A percentile compares a stretch with the other conserved stretches of the same genome.
Evolutionary conservation across 257 asterid genomes (phyloP).

Genomic region (Nemophila menziesii): DNA sequence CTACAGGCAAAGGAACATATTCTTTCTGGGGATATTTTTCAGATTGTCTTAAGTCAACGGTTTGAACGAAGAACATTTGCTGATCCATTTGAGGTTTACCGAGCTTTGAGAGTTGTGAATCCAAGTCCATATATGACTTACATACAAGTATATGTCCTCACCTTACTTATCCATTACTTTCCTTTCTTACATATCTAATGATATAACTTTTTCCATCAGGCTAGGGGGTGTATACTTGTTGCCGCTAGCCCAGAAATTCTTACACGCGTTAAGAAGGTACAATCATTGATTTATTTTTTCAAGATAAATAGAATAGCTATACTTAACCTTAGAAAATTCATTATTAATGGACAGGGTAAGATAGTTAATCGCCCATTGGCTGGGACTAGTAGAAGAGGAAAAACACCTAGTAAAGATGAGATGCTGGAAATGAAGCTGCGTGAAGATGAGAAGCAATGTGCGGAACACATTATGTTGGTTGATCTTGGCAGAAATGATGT

Average conservation of each 20-base stretch:
- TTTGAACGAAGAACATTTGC: conserved; percentile 82
- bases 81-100: conserved; percentile 81
- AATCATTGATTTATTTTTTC: conserved; percentile 5
- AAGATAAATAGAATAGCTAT: not conserved
- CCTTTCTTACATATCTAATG: conserved; percentile 1
- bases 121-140: conserved; percentile 93
- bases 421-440: conserved; percentile 48
- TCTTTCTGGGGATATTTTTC: conserved; percentile 75
- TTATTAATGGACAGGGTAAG: conserved; percentile 37
- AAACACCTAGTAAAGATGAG: conserved; percentile 46
- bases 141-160: conserved; percentile 48
- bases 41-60: conserved; percentile 78
- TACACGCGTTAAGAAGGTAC: conserved; percentile 61
- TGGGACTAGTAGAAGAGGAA: conserved; percentile 76
- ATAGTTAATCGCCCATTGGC: conserved; percentile 74
- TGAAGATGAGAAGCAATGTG: conserved; percentile 64
- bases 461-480: conserved; percentile 80
- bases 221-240: conserved; percentile 75
- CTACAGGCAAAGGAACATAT: conserved; percentile 79
- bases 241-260: conserved; percentile 94
- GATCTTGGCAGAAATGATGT: conserved; percentile 86
- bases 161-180: not conserved
- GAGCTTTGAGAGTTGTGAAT: conserved; percentile 83
- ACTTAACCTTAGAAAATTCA: not conserved
- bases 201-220: conserved; percentile 30